phyloP scores from a whole-genome alignment of 352 stramenopile species.

The Globisporangium barbulae region DNA sequence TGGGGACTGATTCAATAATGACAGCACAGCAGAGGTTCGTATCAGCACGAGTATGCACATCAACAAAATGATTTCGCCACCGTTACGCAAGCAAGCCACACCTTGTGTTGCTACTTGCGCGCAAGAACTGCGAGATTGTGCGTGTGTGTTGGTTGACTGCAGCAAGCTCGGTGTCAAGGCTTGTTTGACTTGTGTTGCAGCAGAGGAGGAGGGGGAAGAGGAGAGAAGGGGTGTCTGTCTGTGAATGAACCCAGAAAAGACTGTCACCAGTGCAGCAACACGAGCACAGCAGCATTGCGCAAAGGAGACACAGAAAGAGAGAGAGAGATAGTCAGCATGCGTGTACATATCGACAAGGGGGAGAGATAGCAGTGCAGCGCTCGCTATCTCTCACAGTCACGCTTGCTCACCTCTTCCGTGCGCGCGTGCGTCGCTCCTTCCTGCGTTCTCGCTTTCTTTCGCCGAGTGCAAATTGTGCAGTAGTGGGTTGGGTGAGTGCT shows the following conservation, averaged over 20 bases:
- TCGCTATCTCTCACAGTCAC: neutral
- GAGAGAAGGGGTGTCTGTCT: conserved; percentile 3
- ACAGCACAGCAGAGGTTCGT: neutral
- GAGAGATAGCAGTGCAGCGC: no score
- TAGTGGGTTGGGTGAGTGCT: conserved; percentile 1
- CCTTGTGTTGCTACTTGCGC: neutral
- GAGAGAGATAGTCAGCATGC: neutral
- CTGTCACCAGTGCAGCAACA: neutral
- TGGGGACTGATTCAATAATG: neutral
- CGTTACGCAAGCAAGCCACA: neutral
- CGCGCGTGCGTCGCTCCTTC: neutral
- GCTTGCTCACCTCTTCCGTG: conserved; percentile 1
- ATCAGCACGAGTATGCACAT: neutral
- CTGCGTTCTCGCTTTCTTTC: conserved; percentile 10
- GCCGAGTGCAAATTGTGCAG: conserved; percentile 5
- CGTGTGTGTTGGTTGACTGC: neutral
- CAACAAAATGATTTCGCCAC: neutral
- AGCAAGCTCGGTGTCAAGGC: neutral
- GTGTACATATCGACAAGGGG: neutral
- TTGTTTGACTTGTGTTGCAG: neutral
- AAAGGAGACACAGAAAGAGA: neutral
- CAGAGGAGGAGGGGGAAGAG: neutral
- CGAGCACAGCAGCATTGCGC: neutral
- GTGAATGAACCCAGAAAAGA: conserved; percentile 8
- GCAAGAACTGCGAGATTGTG: neutral